These are phyloP conservation scores for Hypoxylon rubiginosum DNA, from an alignment of 2,329 filamentous ascomycete species.

Conservation along the genomic window DNA sequence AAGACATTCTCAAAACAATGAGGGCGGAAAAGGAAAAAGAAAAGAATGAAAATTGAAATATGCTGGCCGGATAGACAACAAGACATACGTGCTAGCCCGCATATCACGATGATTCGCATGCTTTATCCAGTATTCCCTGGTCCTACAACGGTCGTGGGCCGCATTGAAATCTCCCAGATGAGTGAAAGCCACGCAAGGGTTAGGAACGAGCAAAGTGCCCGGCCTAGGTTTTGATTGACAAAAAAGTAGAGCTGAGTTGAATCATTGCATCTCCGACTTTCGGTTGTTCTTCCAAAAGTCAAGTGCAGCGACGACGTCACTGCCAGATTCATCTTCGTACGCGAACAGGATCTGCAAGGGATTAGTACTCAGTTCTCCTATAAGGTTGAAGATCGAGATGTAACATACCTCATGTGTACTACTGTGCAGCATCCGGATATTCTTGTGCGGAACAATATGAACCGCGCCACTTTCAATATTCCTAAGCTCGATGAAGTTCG, in stretches of 20 bases:
- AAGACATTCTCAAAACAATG: constrained; percentile 42
- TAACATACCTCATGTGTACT: constrained; percentile 90
- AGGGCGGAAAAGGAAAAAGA: constrained; percentile 39
- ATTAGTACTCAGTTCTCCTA: constrained; percentile 46
- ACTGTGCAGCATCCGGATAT: constrained; percentile 96
- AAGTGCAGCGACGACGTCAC: constrained; percentile 92
- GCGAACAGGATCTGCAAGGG: constrained; percentile 87
- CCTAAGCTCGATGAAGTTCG: constrained; percentile 96
- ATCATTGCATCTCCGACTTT: constrained; percentile 58
- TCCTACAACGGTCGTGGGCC: constrained; percentile 45
- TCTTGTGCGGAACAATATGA: constrained; percentile 96
- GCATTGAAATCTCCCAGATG: constrained; percentile 18
- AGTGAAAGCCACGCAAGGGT: constrained; percentile 31
- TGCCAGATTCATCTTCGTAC: constrained; percentile 94
- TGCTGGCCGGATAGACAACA: constrained; percentile 40
- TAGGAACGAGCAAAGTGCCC: constrained; percentile 28
- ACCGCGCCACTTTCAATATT: constrained; percentile 95
- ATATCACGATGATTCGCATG: constrained; percentile 39
- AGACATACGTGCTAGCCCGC: constrained; percentile 30
- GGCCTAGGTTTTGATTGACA: constrained; percentile 24
- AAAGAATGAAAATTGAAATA: constrained; percentile 20
- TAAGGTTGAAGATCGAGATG: background rate
- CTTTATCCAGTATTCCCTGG: constrained; percentile 52
- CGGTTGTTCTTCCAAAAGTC: constrained; percentile 90
- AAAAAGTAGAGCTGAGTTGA: constrained; percentile 18